Percentiles rank a stretch among this genome's conserved stretches.
Evolutionary conservation across 2,329 filamentous ascomycete genomes (phyloP).

Genomic region (Penicillium thymicola): DNA sequence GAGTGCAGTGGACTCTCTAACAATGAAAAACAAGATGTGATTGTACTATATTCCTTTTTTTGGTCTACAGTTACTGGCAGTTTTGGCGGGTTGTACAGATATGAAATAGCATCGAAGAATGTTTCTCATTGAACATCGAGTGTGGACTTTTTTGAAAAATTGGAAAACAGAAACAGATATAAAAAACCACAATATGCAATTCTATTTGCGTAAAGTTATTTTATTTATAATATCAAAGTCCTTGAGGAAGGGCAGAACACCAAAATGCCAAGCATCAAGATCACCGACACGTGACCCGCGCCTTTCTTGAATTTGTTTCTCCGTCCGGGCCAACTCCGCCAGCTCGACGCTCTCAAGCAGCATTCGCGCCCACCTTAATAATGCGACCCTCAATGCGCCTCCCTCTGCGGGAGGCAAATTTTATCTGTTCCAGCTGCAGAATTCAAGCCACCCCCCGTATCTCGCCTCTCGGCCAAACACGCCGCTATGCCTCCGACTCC

Average conservation of each 20-base stretch:
- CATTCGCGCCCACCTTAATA: conserved; percentile 20
- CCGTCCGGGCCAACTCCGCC: conserved; percentile 19
- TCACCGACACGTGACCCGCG: conserved; percentile 25
- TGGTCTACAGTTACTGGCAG: no score
- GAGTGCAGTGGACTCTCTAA: no score
- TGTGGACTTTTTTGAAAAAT: no score
- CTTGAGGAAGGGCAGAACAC: background rate
- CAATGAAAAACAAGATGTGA: no score
- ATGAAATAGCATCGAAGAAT: background rate
- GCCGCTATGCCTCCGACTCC: conserved; percentile 35
- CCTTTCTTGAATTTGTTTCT: conserved; percentile 22
- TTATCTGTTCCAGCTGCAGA: conserved; percentile 42
- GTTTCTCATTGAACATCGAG: no score
- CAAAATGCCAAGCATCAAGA: conserved; percentile 14
- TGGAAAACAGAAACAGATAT: background rate
- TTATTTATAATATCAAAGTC: background rate
- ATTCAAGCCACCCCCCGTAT: conserved; percentile 33
- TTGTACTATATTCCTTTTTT: no score
- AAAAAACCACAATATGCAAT: background rate
- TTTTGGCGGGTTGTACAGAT: background rate
- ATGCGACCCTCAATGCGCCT: conserved; percentile 41
- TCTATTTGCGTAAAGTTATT: background rate
- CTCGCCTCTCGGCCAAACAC: conserved; percentile 32
- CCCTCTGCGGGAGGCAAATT: conserved; percentile 37
- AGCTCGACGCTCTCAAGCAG: conserved; percentile 2